These are phyloP conservation scores for Lepidium didymum DNA, from an alignment of 345 rosid genomes.

Conservation along the genomic window DNA sequence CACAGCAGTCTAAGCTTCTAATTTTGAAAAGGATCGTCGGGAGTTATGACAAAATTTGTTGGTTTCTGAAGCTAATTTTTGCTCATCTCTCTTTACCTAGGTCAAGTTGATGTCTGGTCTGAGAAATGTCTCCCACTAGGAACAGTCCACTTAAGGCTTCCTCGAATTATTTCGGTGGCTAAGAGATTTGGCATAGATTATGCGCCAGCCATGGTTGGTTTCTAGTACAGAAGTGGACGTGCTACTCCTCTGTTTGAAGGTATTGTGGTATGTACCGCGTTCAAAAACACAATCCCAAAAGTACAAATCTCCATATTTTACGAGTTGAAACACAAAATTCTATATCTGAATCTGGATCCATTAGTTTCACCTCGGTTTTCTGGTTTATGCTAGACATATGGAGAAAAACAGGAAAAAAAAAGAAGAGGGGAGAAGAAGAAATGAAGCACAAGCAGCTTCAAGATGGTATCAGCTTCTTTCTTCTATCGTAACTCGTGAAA, in stretches of 20 bases:
- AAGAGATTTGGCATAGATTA: slow-evolving; percentile 90
- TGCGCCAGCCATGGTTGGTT: slow-evolving; percentile 99
- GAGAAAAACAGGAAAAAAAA: slow-evolving; percentile 64
- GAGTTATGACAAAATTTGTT: no score
- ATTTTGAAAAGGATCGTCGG: no score
- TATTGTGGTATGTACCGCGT: slow-evolving; percentile 82
- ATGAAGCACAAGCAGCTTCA: slow-evolving; percentile 63
- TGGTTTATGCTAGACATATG: slow-evolving; percentile 55
- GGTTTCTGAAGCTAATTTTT: no score
- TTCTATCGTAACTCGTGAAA: slow-evolving; percentile 70
- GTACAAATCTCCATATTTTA: slow-evolving; percentile 24
- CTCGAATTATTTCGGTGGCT: slow-evolving; percentile 64
- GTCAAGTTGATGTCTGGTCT: slow-evolving; percentile 98
- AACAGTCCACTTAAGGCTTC: slow-evolving; percentile 79
- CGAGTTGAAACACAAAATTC: neutral
- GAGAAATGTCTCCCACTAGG: slow-evolving; percentile 96
- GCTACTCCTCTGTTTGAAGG: slow-evolving; percentile 73
- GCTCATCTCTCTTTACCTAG: no score
- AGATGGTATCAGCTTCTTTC: slow-evolving; percentile 98
- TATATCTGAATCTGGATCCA: neutral
- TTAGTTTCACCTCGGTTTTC: neutral
- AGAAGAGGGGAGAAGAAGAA: slow-evolving; percentile 67
- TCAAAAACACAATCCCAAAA: slow-evolving; percentile 72
- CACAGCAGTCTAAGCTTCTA: no score
- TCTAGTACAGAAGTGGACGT: slow-evolving; percentile 75